These are phyloP conservation scores for Trichoderma harzianum DNA, from an alignment of 2,329 filamentous ascomycete genomes.

Conservation along the genomic window DNA sequence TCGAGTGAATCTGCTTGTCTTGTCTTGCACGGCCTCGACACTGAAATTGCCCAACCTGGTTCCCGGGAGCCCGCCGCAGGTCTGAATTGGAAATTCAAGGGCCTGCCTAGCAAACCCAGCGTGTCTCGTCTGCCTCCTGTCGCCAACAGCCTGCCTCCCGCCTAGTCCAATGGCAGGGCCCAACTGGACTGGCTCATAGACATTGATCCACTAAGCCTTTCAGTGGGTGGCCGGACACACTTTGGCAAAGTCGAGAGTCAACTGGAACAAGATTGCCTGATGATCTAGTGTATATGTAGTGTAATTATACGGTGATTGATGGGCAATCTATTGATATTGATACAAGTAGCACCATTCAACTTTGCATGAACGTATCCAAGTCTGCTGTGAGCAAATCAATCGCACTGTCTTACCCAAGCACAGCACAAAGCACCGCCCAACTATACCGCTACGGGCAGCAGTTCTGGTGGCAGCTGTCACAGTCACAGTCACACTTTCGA, in stretches of 20 bases:
- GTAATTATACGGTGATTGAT: not conserved
- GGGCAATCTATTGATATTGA: not conserved
- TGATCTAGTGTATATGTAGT: not conserved
- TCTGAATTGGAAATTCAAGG: constrained; percentile 12
- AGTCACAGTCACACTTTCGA: not conserved
- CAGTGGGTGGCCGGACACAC: not conserved
- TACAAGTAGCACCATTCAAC: not conserved
- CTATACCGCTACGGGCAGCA: not conserved
- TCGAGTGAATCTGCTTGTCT: not conserved
- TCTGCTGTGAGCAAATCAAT: not conserved
- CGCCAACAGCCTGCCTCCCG: not conserved
- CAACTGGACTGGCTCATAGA: not conserved
- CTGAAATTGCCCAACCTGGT: not conserved
- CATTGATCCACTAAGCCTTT: not conserved
- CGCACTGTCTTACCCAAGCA: not conserved
- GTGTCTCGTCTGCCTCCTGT: constrained; percentile 16
- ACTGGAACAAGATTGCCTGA: not conserved
- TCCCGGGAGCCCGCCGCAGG: not conserved
- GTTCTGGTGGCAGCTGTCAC: not conserved
- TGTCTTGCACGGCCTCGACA: not conserved
- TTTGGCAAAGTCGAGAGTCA: not conserved
- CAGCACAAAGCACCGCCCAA: not conserved
- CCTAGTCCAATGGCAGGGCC: constrained; percentile 1
- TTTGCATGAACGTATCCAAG: not conserved
- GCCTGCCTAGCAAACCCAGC: constrained; percentile 14